These are phyloP conservation scores for Amphichorda felina DNA, from an alignment of 2,329 filamentous ascomycete genomes.

Conservation along the genomic window DNA sequence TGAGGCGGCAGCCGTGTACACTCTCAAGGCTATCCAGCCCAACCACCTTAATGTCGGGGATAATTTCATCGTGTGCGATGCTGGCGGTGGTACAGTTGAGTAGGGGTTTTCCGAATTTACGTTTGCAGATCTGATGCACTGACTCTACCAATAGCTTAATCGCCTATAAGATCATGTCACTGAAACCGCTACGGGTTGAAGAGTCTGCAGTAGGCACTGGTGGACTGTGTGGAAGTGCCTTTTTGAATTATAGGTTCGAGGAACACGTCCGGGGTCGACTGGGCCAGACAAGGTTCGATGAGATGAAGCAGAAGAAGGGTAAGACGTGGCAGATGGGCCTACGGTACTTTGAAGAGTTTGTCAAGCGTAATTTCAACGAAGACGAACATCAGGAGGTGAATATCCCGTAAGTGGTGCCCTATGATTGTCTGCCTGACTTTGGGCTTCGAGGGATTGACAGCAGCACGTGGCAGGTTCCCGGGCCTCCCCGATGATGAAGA, in stretches of 20 bases:
- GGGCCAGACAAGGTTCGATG: slow-evolving; percentile 54
- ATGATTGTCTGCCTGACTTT: neutral
- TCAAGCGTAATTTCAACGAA: slow-evolving; percentile 74
- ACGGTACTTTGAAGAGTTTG: slow-evolving; percentile 73
- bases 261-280: slow-evolving; percentile 61
- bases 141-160: slow-evolving; percentile 41
- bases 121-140: neutral
- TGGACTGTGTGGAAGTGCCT: slow-evolving; percentile 65
- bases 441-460: neutral
- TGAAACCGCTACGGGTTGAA: slow-evolving; percentile 60
- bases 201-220: slow-evolving; percentile 73
- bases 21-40: slow-evolving; percentile 66
- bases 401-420: slow-evolving; percentile 45
- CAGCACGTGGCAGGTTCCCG: slow-evolving; percentile 39
- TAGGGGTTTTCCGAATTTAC: slow-evolving; percentile 19
- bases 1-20: slow-evolving; percentile 70
- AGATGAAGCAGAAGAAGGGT: slow-evolving; percentile 66
- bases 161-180: slow-evolving; percentile 67
- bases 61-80: slow-evolving; percentile 52
- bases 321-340: slow-evolving; percentile 74
- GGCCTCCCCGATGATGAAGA: slow-evolving; percentile 67
- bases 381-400: slow-evolving; percentile 69
- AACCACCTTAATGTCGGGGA: slow-evolving; percentile 60
- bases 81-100: slow-evolving; percentile 57
- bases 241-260: slow-evolving; percentile 71